phyloP scores from a whole-genome alignment of 805 yeast species.

The Wickerhamiella dianesei region DNA sequence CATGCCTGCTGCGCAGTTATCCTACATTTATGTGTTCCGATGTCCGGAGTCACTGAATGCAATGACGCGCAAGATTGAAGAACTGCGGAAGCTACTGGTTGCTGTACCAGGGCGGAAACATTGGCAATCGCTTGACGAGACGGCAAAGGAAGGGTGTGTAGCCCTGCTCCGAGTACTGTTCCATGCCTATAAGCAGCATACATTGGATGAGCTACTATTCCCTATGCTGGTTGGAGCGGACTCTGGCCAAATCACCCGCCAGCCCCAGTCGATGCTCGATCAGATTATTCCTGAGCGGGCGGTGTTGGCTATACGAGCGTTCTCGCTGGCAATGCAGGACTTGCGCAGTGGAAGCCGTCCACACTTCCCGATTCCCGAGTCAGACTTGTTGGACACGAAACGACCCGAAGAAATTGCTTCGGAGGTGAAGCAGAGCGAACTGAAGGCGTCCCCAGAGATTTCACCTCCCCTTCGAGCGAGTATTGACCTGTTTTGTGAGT shows the following conservation, averaged over 20 bases:
- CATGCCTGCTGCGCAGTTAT: slow-evolving; percentile 53
- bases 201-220: slow-evolving; percentile 62
- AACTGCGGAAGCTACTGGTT: slow-evolving; percentile 44
- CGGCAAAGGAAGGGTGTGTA: slow-evolving; percentile 49
- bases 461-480: slow-evolving; percentile 15
- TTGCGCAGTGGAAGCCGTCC: slow-evolving; percentile 46
- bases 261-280: slow-evolving; percentile 36
- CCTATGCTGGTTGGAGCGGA: slow-evolving; percentile 38
- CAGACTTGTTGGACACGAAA: not conserved
- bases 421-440: slow-evolving; percentile 1
- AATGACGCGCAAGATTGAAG: slow-evolving; percentile 65
- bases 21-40: slow-evolving; percentile 84
- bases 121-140: slow-evolving; percentile 38
- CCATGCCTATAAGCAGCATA: slow-evolving; percentile 60
- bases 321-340: slow-evolving; percentile 57
- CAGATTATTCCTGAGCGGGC: slow-evolving; percentile 51
- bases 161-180: slow-evolving; percentile 70
- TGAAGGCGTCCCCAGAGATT: slow-evolving; percentile 13
- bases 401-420: not conserved
- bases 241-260: slow-evolving; percentile 15
- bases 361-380: slow-evolving; percentile 29
- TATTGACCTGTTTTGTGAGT: slow-evolving; percentile 18
- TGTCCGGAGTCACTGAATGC: slow-evolving; percentile 80
- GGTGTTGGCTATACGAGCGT: slow-evolving; percentile 55
- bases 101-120: slow-evolving; percentile 42